These are phyloP conservation scores for Rhizopogon vulgaris DNA, from an alignment of 768 basidiomycete species.

Conservation along the genomic window DNA sequence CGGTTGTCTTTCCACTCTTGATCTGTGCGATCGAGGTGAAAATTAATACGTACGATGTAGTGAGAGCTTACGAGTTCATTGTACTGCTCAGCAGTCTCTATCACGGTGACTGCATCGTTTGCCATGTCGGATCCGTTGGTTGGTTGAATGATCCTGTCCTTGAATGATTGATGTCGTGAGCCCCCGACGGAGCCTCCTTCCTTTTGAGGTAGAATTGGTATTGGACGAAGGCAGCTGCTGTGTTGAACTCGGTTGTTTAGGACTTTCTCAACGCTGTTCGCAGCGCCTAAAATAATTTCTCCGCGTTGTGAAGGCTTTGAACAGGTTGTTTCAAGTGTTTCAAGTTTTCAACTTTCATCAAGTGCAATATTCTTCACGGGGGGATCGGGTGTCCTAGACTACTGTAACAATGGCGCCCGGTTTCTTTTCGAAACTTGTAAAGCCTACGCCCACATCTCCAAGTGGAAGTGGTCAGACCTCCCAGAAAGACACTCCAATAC, in stretches of 20 bases:
- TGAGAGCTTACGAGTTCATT: slow-evolving; percentile 19
- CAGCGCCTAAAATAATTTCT: no score
- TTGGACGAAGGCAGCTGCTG: no score
- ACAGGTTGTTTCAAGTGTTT: no score
- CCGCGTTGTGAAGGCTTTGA: no score
- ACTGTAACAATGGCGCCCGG: slow-evolving; percentile 17
- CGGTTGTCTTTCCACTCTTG: background rate
- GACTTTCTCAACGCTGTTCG: no score
- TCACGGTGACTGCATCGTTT: background rate
- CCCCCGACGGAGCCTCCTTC: no score
- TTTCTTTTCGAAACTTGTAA: slow-evolving; percentile 27
- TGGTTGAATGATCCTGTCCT: no score
- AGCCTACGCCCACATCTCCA: slow-evolving; percentile 10
- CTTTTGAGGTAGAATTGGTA: no score
- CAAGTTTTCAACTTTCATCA: background rate
- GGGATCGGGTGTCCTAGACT: background rate
- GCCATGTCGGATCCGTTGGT: no score
- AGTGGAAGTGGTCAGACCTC: background rate
- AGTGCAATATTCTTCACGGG: background rate
- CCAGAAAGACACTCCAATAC: background rate
- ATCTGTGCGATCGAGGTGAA: background rate
- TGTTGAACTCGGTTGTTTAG: no score
- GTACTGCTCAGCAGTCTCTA: background rate
- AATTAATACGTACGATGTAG: slow-evolving; percentile 3
- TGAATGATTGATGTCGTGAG: no score